phyloP scores from a whole-genome alignment of 2,329 filamentous ascomycete genomes.

The Phoma sp. region DNA sequence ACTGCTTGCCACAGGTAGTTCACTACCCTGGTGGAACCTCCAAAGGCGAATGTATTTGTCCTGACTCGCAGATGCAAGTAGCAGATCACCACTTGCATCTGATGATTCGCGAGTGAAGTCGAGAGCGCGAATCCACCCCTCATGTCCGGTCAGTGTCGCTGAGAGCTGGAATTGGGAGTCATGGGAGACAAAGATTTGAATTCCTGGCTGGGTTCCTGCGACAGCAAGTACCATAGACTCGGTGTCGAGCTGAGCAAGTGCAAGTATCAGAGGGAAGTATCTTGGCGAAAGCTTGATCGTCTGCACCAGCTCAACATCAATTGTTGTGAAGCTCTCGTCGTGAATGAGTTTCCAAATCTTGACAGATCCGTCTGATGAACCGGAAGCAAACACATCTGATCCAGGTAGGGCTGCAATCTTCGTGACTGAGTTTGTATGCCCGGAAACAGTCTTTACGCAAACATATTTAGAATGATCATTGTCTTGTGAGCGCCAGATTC shows the following conservation, averaged over 20 bases:
- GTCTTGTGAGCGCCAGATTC: slow-evolving; percentile 60
- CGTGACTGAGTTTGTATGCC: slow-evolving; percentile 79
- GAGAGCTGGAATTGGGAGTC: slow-evolving; percentile 68
- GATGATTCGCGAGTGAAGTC: slow-evolving; percentile 72
- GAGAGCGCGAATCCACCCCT: slow-evolving; percentile 91
- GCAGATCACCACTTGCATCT: slow-evolving; percentile 65
- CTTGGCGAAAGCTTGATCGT: slow-evolving; percentile 75
- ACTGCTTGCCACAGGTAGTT: slow-evolving; percentile 63
- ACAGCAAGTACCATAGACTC: slow-evolving; percentile 73
- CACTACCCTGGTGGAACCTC: slow-evolving; percentile 76
- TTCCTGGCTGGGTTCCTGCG: slow-evolving; percentile 81
- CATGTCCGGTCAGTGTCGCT: slow-evolving; percentile 83
- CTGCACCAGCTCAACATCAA: slow-evolving; percentile 40
- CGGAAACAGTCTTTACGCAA: slow-evolving; percentile 59
- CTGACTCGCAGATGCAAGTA: slow-evolving; percentile 92
- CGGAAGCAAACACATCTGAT: slow-evolving; percentile 60
- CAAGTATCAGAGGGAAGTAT: slow-evolving; percentile 81
- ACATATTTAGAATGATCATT: slow-evolving; percentile 43
- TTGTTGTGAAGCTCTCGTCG: slow-evolving; percentile 33
- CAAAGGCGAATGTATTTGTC: slow-evolving; percentile 97
- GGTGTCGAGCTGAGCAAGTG: slow-evolving; percentile 66
- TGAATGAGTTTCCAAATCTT: slow-evolving; percentile 70
- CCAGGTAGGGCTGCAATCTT: slow-evolving; percentile 57
- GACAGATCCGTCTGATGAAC: slow-evolving; percentile 67
- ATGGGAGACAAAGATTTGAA: slow-evolving; percentile 77